Conservation (phyloP, 2,329 filamentous ascomycete genomes). For the Monilinia fructicola region DNA sequence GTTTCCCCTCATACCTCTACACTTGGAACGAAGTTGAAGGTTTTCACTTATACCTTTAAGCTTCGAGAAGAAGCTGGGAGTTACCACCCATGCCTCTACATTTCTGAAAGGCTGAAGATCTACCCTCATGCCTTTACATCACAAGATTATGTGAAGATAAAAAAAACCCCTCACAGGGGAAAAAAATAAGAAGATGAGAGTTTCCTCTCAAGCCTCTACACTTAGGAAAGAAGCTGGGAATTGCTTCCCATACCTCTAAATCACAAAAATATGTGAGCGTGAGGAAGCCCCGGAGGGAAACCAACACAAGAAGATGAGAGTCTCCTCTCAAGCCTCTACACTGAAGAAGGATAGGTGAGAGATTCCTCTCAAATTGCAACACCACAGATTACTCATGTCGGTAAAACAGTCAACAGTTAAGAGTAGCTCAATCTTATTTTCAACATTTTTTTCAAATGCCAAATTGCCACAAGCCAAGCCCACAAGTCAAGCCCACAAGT, state of each 20-base stretch:
- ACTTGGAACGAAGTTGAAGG: too few relatives aligned
- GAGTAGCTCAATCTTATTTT: too few relatives aligned
- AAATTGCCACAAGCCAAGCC: not conserved
- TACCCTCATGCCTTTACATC: not conserved
- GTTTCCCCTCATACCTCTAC: too few relatives aligned
- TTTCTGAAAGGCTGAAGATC: too few relatives aligned
- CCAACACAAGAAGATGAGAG: not conserved
- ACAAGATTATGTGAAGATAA: not conserved
- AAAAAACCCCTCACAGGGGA: too few relatives aligned
- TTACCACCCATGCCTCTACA: not conserved
- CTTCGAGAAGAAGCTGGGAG: not conserved
- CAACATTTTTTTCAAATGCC: too few relatives aligned
- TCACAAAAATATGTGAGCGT: not conserved
- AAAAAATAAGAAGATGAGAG: not conserved
- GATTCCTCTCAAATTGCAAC: not conserved
- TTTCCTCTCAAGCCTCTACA: not conserved
- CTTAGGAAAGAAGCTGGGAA: not conserved
- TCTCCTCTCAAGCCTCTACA: not conserved
- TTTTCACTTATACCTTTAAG: too few relatives aligned
- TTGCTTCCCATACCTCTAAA: not conserved
- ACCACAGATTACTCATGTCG: not conserved
- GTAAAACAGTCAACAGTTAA: not conserved
- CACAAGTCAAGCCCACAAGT: slow-evolving; percentile 1
- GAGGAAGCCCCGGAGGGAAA: not conserved
- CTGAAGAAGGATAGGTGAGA: not conserved